Evolutionary conservation across 176 grass and related monocot species (phyloP).

Genomic region (Raddia guianensis): DNA sequence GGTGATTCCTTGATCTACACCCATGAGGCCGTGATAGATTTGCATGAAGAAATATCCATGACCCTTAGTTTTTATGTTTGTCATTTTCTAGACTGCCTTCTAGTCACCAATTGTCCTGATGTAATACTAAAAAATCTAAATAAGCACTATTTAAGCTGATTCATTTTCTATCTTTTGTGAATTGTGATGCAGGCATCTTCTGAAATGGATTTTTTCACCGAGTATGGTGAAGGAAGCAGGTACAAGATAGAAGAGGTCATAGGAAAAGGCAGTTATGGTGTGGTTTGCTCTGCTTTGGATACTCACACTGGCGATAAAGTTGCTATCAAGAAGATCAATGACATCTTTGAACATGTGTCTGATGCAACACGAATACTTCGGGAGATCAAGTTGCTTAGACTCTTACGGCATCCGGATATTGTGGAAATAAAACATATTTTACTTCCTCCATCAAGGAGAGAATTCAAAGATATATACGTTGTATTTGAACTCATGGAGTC

Average conservation of each 20-base stretch:
- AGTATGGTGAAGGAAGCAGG: slow-evolving; percentile 90
- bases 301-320: slow-evolving; percentile 78
- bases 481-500: slow-evolving; percentile 99
- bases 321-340: slow-evolving; percentile 98
- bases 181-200: slow-evolving; percentile 50
- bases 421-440: slow-evolving; percentile 98
- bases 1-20: background rate
- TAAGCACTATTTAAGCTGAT: slow-evolving; percentile 1
- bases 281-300: slow-evolving; percentile 91
- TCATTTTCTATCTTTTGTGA: background rate
- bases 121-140: background rate
- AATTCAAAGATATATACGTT: slow-evolving; percentile 97
- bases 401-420: slow-evolving; percentile 91
- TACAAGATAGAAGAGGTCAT: slow-evolving; percentile 97
- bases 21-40: background rate
- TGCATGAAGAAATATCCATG: slow-evolving; percentile 1
- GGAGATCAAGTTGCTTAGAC: slow-evolving; percentile 94
- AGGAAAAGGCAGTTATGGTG: slow-evolving; percentile 97
- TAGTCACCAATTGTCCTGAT: background rate
- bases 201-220: slow-evolving; percentile 85
- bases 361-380: slow-evolving; percentile 90
- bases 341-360: slow-evolving; percentile 94
- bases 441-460: slow-evolving; percentile 86
- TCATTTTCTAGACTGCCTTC: slow-evolving; percentile 4
- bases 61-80: background rate